Evolutionary conservation across 2,329 filamentous ascomycete genomes (phyloP), one percentile per base, ranked within the genome.

Genomic region (Daldinia sp.): DNA sequence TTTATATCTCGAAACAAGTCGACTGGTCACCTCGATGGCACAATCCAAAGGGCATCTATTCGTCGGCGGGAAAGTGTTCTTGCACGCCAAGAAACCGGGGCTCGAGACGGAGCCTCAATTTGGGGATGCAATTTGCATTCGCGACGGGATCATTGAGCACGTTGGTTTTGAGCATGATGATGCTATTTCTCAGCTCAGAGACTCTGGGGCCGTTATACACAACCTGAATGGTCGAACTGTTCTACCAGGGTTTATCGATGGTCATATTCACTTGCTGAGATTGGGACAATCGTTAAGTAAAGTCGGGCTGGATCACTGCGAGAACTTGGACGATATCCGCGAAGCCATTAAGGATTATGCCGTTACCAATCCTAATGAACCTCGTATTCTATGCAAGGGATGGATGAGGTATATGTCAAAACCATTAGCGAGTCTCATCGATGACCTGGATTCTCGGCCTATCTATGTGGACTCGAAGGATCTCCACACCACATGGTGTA

Each of bases 391-490:
- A 55, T 85, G 82, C 52, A 79, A 79, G 58, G 82, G 83, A 4
- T 87, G 85, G 85, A 67, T 67, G 64, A 64, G 64, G 37, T 84
- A 82, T 80, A 82, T 85, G 64, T 80, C 78, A 1, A 76, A 79
- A 10, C 83, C 84, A 0, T 76, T 81, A 23, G 80, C 82, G 1
- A 76, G 68, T 35, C 77, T 80, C 76, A 72, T 87, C 1, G 84
- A 86, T 61, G 83, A 83, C 64, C 68, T 87, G 11, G 84, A 86
- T 58, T 74, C 79, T 1, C 74, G 84, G 35, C 84, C 85, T 1
- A 85, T 87, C 25, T 86, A 83, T 57, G 79, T 87, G 58, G 83
- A 87, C 61, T 81, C 82, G 2, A 85, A 85, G 66, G 84, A 86
- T 55, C 73, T 87, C 64, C 84, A 87, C 68, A 84, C 82, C 0